A percentile compares a stretch with the other conserved stretches of the same genome.
phyloP scores from a whole-genome alignment of 2,329 filamentous ascomycete species.

The Neoarthrinium moseri region DNA sequence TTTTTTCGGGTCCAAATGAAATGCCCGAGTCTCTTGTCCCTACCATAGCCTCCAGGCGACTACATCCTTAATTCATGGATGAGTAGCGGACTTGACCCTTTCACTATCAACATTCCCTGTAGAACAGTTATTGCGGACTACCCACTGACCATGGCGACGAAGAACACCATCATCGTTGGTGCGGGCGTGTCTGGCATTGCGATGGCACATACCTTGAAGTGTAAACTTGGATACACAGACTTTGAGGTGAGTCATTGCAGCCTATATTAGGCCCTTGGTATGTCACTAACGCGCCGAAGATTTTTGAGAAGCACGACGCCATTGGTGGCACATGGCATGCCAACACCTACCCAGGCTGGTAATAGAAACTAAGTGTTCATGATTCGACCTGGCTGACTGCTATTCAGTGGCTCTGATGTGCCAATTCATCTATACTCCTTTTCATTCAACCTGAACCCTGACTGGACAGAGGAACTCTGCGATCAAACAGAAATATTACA shows the following conservation, averaged over 20 bases:
- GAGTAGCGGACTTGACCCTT: no score
- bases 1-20: no score
- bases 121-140: no score
- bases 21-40: no score
- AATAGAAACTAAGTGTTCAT: background rate
- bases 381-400: background rate
- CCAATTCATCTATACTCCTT: slow-evolving; percentile 17
- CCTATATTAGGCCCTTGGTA: slow-evolving; percentile 23
- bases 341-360: slow-evolving; percentile 16
- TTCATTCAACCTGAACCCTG: slow-evolving; percentile 5
- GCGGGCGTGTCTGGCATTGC: slow-evolving; percentile 17
- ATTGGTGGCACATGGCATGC: slow-evolving; percentile 13
- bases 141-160: no score
- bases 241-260: slow-evolving; percentile 38
- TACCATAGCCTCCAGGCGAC: no score
- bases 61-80: no score
- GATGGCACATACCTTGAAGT: slow-evolving; percentile 13
- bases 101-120: no score
- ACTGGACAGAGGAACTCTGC: slow-evolving; percentile 3
- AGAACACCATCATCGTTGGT: slow-evolving; percentile 19
- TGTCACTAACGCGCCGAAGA: background rate
- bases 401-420: slow-evolving; percentile 31
- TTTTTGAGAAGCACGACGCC: slow-evolving; percentile 12
- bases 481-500: slow-evolving; percentile 6
- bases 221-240: slow-evolving; percentile 11